phyloP scores from a whole-genome alignment of 305 asterid genomes.

The Salvia sclarea region DNA sequence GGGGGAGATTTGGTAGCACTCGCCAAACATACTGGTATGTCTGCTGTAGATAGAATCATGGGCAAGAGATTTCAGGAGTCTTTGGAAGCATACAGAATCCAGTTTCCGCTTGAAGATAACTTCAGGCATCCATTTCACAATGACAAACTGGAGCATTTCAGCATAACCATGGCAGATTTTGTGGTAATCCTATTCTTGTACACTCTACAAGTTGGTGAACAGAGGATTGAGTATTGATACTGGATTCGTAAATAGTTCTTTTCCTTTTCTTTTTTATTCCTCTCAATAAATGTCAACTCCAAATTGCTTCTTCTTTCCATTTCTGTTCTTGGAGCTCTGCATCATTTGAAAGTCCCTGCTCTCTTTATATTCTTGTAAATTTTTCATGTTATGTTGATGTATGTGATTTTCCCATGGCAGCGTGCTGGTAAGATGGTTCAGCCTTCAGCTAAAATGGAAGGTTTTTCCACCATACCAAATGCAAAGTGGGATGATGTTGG shows the following conservation, averaged over 20 bases:
- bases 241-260: neutral
- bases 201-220: neutral
- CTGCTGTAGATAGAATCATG: too few relatives aligned
- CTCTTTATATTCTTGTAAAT: neutral
- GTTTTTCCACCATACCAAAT: conserved; percentile 70
- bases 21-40: conserved; percentile 41
- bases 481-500: conserved; percentile 91
- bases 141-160: conserved; percentile 60
- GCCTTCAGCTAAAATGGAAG: conserved; percentile 79
- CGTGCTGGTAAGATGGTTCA: conserved; percentile 70
- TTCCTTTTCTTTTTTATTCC: neutral
- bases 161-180: conserved; percentile 69
- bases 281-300: neutral
- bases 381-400: neutral
- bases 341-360: neutral
- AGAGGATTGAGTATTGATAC: neutral
- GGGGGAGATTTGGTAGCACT: conserved; percentile 83
- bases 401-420: conserved; percentile 40
- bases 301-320: neutral
- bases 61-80: conserved; percentile 1
- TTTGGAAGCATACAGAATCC: conserved; percentile 9
- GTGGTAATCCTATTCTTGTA: conserved; percentile 43
- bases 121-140: conserved; percentile 44
- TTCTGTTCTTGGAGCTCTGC: conserved; percentile 3
- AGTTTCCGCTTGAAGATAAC: too few relatives aligned